Conservation (phyloP, 164 flowering plant species). For the Umbilicus rupestris region DNA sequence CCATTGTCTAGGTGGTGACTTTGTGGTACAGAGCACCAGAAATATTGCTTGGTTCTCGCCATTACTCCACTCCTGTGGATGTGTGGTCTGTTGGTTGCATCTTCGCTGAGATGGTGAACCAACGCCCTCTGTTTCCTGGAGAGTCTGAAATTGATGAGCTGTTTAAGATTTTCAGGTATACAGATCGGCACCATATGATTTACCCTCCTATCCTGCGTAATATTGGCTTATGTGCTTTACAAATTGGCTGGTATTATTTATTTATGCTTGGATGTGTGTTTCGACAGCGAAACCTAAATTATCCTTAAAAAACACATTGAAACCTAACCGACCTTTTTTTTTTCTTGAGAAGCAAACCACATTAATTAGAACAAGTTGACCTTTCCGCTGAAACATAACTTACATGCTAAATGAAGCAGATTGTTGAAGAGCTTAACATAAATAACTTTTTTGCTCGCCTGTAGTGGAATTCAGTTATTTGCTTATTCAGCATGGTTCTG, state of each 20-base stretch:
- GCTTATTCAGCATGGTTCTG: not conserved
- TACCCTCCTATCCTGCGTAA: not conserved
- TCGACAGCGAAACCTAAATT: no score
- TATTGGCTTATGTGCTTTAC: not conserved
- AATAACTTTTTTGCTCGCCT: not conserved
- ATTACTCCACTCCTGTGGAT: constrained; percentile 97
- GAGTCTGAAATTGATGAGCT: constrained; percentile 97
- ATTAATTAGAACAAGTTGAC: no score
- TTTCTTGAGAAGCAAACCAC: not conserved
- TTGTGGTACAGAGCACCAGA: constrained; percentile 99
- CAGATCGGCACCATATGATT: not conserved
- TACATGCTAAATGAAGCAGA: not conserved
- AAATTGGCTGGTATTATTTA: no score
- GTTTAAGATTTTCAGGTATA: constrained; percentile 89
- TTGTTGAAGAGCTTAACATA: not conserved
- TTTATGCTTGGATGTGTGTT: no score
- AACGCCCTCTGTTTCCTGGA: constrained; percentile 85
- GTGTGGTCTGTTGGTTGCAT: constrained; percentile 99
- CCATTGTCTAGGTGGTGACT: constrained; percentile 63
- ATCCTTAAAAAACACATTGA: no score
- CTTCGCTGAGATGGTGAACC: constrained; percentile 98
- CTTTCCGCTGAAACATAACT: no score
- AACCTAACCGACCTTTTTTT: not conserved
- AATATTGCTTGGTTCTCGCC: constrained; percentile 90
- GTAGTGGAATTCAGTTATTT: not conserved